These are phyloP conservation scores for Articulospora tetracladia DNA, from an alignment of 495 filamentous ascomycete genomes.

Conservation along the genomic window DNA sequence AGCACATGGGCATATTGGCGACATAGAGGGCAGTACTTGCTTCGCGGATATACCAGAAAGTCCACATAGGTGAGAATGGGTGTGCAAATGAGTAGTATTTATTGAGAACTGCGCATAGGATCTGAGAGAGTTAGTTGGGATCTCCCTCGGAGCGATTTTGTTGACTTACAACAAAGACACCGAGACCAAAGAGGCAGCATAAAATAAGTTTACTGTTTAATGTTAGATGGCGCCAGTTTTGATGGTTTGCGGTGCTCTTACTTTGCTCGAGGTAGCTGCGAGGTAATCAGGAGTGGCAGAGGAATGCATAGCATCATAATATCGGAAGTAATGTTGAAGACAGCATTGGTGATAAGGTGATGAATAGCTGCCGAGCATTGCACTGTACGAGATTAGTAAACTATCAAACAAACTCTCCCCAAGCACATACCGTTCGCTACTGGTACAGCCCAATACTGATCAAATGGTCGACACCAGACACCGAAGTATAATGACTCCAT, in stretches of 20 bases:
- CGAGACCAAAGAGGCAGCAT: constrained; percentile 44
- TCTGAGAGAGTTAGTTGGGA: constrained; percentile 26
- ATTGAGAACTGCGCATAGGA: constrained; percentile 57
- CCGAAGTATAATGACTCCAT: constrained; percentile 61
- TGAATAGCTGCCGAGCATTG: constrained; percentile 36
- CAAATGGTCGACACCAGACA: constrained; percentile 62
- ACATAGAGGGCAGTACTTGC: constrained; percentile 59
- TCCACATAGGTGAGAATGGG: constrained; percentile 53
- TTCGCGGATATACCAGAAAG: constrained; percentile 67
- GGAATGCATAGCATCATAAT: constrained; percentile 57
- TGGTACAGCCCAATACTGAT: constrained; percentile 56
- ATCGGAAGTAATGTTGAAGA: constrained; percentile 66
- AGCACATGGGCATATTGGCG: constrained; percentile 61
- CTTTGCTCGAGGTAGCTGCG: constrained; percentile 40
- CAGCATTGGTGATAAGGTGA: constrained; percentile 62
- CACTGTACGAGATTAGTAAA: constrained; percentile 29
- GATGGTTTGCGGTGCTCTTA: constrained; percentile 6
- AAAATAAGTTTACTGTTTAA: constrained; percentile 47
- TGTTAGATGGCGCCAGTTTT: neutral
- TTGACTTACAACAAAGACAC: constrained; percentile 49
- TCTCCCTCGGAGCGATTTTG: neutral
- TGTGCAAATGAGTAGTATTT: constrained; percentile 62
- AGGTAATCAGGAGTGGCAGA: constrained; percentile 53
- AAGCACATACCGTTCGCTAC: constrained; percentile 27
- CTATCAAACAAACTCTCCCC: constrained; percentile 32